A percentile compares a stretch with the other conserved stretches of the same genome.
These are phyloP conservation scores for Epichloe sylvatica DNA, from an alignment of 2,329 filamentous ascomycete species.

Conservation along the genomic window DNA sequence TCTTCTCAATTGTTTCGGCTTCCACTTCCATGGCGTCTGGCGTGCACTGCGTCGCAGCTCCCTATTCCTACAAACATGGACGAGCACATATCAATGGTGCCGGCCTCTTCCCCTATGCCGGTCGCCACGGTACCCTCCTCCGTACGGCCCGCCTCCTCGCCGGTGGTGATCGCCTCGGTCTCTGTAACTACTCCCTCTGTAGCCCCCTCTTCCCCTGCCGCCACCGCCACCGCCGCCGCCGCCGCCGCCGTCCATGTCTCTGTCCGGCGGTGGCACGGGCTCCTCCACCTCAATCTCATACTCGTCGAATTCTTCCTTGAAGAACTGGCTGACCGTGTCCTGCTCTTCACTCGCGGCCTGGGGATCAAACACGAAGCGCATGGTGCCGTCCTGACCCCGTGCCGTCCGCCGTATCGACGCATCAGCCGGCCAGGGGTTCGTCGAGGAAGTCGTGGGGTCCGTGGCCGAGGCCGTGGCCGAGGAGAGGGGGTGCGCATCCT, in stretches of 20 bases:
- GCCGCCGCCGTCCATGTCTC: constrained; percentile 7
- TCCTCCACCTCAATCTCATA: constrained; percentile 68
- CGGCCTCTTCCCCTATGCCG: constrained; percentile 21
- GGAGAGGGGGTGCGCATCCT: constrained; percentile 19
- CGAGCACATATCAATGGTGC: constrained; percentile 14
- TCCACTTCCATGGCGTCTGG: background rate
- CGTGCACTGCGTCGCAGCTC: background rate
- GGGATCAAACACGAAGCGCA: constrained; percentile 79
- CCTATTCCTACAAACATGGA: background rate
- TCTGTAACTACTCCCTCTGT: constrained; percentile 15
- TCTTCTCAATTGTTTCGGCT: background rate
- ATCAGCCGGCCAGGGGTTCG: constrained; percentile 24
- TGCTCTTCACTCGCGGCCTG: constrained; percentile 61
- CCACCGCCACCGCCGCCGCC: constrained; percentile 6
- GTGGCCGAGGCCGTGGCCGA: constrained; percentile 13
- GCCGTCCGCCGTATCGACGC: constrained; percentile 18
- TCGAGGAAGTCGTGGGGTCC: constrained; percentile 18
- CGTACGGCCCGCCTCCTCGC: constrained; percentile 20
- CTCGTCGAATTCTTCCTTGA: constrained; percentile 61
- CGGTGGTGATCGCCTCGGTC: constrained; percentile 17
- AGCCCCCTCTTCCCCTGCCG: constrained; percentile 12
- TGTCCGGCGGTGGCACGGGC: constrained; percentile 23
- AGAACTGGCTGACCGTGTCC: constrained; percentile 51
- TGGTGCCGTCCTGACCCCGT: constrained; percentile 52
- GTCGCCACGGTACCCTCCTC: constrained; percentile 22